Base-by-base conservation (phyloP, 371 early-diverging fungal species). In the Circinella umbellata region DNA sequence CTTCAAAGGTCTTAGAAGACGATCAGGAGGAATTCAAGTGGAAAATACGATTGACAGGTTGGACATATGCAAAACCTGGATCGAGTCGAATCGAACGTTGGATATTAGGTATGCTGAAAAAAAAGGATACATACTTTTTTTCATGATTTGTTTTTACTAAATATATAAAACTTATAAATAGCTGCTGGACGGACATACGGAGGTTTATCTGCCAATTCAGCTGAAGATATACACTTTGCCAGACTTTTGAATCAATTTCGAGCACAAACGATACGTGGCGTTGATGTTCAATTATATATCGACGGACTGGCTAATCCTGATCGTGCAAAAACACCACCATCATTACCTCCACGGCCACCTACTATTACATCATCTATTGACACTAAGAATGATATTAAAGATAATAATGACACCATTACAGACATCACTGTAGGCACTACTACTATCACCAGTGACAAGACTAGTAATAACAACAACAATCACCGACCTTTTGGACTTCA, bases 131-230 rank as follows among this genome's bases (percentile, higher is more conserved):
- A 27, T 27, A 27, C 0, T 27, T 27, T 27, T 27, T 27, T 27
- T 27, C 2, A 27, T 27, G 27, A 27, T 27, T 27, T 27, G 27
- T 27, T 27, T 42, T 42, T 42, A 11, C 42, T 42, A 42, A 42
- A 42, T 42, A 42, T 42, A 42, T 9, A 6, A 9, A 42, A 9
- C 11, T 42, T 42, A 42, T 42, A 9, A 69, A 18, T 48, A 82
- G 83, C 77, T 42, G 80, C 79, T 42, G 80, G 80, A 27, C 73
- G 83, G 63, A 79, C 73, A 3, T 80, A 80, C 66, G 83, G 83
- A 51, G 79, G 83, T 11, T 36, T 80, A 9, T 42, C 69, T 7
- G 74, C 74, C 57, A 69, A 80, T 64, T 78, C 83, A n/a, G 74
- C 63, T 1, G 83, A 83, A 54, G 80, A 80, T 66, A 64, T 61